Evolutionary conservation across 441 rosid species (phyloP).

Genomic region (Manihot esculenta): DNA sequence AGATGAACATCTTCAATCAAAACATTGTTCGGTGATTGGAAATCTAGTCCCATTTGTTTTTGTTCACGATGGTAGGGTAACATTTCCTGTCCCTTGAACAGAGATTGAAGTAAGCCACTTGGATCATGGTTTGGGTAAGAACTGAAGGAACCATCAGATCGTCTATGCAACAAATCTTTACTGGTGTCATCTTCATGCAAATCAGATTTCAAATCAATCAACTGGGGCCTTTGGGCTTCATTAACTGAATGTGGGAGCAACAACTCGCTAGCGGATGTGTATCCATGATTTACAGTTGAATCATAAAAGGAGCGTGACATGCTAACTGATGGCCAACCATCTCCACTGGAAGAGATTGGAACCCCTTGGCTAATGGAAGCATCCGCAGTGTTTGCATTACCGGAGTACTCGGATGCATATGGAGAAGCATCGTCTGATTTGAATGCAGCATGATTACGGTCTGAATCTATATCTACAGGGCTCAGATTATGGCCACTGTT

Average conservation of each 20-base stretch:
- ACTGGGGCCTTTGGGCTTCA: slow-evolving; percentile 42
- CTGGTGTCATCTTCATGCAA: slow-evolving; percentile 43
- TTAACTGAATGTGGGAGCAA: slow-evolving; percentile 48
- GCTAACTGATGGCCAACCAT: slow-evolving; percentile 62
- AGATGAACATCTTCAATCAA: slow-evolving; percentile 53
- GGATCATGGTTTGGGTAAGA: slow-evolving; percentile 63
- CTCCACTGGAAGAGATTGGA: slow-evolving; percentile 49
- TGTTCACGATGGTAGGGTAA: slow-evolving; percentile 48
- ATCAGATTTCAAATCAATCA: slow-evolving; percentile 56
- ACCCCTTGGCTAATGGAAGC: slow-evolving; percentile 43
- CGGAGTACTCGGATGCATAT: slow-evolving; percentile 32
- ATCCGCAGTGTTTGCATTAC: slow-evolving; percentile 40
- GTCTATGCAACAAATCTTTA: slow-evolving; percentile 52
- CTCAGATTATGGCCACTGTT: slow-evolving; percentile 32
- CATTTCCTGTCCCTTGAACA: slow-evolving; percentile 68
- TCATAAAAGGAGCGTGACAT: slow-evolving; percentile 48
- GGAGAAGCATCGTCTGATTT: slow-evolving; percentile 46
- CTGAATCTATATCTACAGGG: slow-evolving; percentile 35
- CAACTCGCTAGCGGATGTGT: slow-evolving; percentile 44
- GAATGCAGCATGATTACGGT: slow-evolving; percentile 36
- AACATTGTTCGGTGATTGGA: slow-evolving; percentile 44
- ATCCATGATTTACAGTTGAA: slow-evolving; percentile 48
- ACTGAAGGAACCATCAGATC: slow-evolving; percentile 52
- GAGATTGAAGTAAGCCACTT: slow-evolving; percentile 83
- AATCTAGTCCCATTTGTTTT: slow-evolving; percentile 48